phyloP scores from a whole-genome alignment of 2,329 filamentous ascomycete species.

The Pyrenophora teres region DNA sequence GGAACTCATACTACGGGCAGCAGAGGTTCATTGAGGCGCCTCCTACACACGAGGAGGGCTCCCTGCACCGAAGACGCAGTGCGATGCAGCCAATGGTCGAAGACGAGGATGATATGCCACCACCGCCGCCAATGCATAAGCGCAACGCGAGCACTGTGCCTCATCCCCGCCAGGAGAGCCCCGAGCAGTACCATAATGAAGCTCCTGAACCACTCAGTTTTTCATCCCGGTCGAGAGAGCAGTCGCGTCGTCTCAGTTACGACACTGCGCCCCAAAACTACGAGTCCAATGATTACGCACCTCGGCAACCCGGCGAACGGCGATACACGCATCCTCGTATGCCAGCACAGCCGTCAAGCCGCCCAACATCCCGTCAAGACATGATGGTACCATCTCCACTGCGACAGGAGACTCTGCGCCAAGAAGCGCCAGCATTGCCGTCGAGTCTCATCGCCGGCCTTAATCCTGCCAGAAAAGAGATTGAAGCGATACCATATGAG shows the following conservation, averaged over 20 bases:
- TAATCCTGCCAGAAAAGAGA: conserved; percentile 30
- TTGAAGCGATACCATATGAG: conserved; percentile 30
- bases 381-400: conserved; percentile 36
- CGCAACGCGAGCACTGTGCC: conserved; percentile 39
- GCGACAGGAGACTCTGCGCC: conserved; percentile 22
- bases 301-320: conserved; percentile 34
- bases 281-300: conserved; percentile 27
- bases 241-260: conserved; percentile 27
- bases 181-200: conserved; percentile 31
- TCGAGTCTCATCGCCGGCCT: conserved; percentile 41
- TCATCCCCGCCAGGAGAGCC: conserved; percentile 31
- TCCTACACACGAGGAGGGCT: conserved; percentile 47
- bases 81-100: conserved; percentile 68
- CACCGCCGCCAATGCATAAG: conserved; percentile 47
- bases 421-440: conserved; percentile 34
- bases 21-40: conserved; percentile 38
- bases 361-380: conserved; percentile 41
- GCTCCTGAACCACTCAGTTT: conserved; percentile 43
- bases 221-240: conserved; percentile 32
- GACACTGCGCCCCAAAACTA: conserved; percentile 37
- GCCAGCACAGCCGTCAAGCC: conserved; percentile 27
- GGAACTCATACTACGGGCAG: conserved; percentile 40
- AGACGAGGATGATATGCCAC: conserved; percentile 60
- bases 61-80: conserved; percentile 52
- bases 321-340: conserved; percentile 40